Base-by-base conservation (phyloP, 345 rosid species). In the Barbarea vulgaris region DNA sequence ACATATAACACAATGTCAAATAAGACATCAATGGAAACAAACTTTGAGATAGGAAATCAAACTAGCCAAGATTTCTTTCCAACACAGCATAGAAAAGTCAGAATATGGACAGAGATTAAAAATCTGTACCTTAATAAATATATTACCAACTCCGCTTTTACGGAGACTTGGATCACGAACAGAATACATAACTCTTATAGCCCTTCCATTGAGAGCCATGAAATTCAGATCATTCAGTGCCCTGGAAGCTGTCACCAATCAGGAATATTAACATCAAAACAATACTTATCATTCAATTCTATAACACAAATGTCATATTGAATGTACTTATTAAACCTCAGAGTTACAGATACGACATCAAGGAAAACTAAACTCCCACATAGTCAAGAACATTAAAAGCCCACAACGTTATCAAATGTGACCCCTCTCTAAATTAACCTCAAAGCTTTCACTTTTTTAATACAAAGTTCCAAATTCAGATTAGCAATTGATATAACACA, bases 131-230 rank as follows among this genome's bases (percentile, higher is more conserved):
- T 95, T 92, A 64, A 92, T 95, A 79, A 90, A 95, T 64, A 92
- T 95, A 55, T 95, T 95, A n/a, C 86, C 97, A 73, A 91, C 72
- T 48, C 99, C 97, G 82, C 96, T 92, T 78, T 84, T 95, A 50
- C 96, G 95, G 56, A 86, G 77, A 82, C 89, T 89, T 25, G 97
- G 97, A 73, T 95, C 97, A 50, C 97, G 90, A 70, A 87, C 97
- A 24, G 99, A 94, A 79, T 88, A 90, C 97, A 92, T 90, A 61
- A 94, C 79, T 28, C 97, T 84, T 24, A 94, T 89, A 37, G 91
- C 79, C 79, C 77, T 89, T 62, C 84, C 88, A 75, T 89, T 91
- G 6, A 92, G 76, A 25, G 86, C 81, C 71, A 93, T 79, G 74
- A 92, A 94, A 71, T 94, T 94, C 79, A 94, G 82, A 18, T 82